These are phyloP conservation scores for Tirmania nivea DNA, from an alignment of 495 filamentous ascomycete genomes.

Conservation along the genomic window DNA sequence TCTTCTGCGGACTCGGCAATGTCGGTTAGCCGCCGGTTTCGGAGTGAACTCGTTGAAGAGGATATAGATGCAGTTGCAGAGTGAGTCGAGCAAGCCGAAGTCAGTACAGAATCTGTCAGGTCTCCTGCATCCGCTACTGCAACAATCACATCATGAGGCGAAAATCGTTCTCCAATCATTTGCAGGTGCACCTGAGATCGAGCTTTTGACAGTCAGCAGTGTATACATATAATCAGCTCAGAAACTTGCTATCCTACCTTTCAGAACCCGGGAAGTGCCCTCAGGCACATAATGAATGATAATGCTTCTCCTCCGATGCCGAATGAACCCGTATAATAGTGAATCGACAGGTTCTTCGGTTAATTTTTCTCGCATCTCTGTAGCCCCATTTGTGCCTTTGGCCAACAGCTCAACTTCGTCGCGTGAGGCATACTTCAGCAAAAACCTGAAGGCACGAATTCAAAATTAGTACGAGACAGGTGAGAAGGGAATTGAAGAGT, in stretches of 20 bases:
- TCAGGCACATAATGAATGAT: constrained; percentile 83
- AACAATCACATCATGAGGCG: constrained; percentile 68
- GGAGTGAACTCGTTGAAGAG: constrained; percentile 64
- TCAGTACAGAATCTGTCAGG: constrained; percentile 67
- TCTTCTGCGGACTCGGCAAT: constrained; percentile 75
- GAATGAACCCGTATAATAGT: constrained; percentile 77
- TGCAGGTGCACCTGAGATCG: constrained; percentile 89
- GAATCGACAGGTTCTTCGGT: constrained; percentile 59
- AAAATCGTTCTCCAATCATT: constrained; percentile 62
- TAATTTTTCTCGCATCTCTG: constrained; percentile 59
- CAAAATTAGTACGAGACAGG: background rate
- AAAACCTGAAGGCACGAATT: constrained; percentile 41
- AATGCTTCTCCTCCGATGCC: constrained; percentile 75
- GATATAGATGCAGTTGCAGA: constrained; percentile 70
- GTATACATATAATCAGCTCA: background rate
- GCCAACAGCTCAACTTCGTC: constrained; percentile 68
- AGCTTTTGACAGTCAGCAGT: constrained; percentile 28
- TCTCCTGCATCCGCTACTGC: constrained; percentile 49
- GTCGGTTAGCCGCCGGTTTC: constrained; percentile 55
- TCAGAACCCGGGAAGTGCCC: constrained; percentile 65
- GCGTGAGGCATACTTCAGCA: constrained; percentile 73
- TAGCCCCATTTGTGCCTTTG: constrained; percentile 61
- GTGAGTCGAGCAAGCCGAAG: constrained; percentile 73
- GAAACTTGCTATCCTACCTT: constrained; percentile 39
- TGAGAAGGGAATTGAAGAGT: background rate